Conservation (phyloP, 768 basidiomycete species). For the Xanthoconium purpureum region DNA sequence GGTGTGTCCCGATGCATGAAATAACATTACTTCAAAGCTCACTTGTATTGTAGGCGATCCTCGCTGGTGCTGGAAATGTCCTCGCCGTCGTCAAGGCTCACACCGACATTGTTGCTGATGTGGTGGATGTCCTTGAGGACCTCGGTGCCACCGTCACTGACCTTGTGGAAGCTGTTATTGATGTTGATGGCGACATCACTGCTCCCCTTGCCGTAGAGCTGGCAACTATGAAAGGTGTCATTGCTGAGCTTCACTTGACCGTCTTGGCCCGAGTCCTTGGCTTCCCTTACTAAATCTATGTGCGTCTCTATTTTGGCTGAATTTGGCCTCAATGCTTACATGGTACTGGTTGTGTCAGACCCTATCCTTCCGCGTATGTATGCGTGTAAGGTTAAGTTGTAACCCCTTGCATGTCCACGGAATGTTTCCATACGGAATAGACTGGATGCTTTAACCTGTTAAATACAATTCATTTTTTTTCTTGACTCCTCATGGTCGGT, state of each 20-base stretch:
- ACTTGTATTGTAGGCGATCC: neutral
- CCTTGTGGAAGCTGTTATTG: slow-evolving; percentile 11
- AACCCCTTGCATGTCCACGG: no score
- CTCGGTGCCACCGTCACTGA: slow-evolving; percentile 19
- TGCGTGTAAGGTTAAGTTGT: no score
- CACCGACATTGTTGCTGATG: neutral
- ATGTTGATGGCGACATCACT: neutral
- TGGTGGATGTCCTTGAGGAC: slow-evolving; percentile 3
- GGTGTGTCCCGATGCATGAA: neutral
- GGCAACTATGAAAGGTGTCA: neutral
- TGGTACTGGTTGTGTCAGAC: no score
- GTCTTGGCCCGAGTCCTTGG: neutral
- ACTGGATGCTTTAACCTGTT: no score
- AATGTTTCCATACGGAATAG: no score
- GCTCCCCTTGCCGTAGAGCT: neutral
- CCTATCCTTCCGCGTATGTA: no score
- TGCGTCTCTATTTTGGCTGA: neutral
- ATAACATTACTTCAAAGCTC: no score
- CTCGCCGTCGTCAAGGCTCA: neutral
- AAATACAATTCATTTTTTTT: no score
- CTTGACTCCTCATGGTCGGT: no score
- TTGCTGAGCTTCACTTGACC: neutral
- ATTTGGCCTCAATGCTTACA: no score
- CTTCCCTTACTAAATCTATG: neutral
- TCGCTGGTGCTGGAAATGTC: neutral